Base-by-base conservation (phyloP, 208 protist species). In the Acanthamoeba lenticulata region DNA sequence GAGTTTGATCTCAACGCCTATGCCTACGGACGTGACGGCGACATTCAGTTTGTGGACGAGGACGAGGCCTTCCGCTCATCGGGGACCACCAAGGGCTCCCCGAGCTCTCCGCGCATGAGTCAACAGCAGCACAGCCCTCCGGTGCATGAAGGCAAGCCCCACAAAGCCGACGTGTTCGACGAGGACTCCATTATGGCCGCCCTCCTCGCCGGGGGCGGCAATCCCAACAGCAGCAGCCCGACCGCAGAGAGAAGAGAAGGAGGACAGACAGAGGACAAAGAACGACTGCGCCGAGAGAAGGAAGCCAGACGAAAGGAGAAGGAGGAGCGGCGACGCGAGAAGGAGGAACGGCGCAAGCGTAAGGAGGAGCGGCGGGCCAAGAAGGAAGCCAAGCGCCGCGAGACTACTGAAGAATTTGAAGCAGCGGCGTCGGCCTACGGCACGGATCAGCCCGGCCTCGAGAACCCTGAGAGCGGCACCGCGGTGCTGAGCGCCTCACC, bases 361-460 rank as follows among this genome's bases (percentile, higher is more conserved):
- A 77, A 77, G 65, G 65, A 77, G 65, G 65, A 77, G 65, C 29
- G 65, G 7, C 65, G 65, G 65, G 36, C 29, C 34, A 77, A 77
- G 65, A 77, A 77, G 32, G 65, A 77, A n/a, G 65, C 34, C 29
- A 42, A 42, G 65, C 65, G 65, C 6, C 19, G 21, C 29, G 2
- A 77, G 65, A 32, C 65, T n/a, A 24, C 34, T 24, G 65, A 77
- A 21, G 65, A 77, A 32, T 77, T 77, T 21, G 65, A 6, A 1
- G 34, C 6, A 6, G 65, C 65, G 19, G 65, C 65, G 13, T 38
- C 65, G 32, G 21, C 29, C 15, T 77, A 77, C 36, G 29, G 65
- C 36, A n/a, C 65, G 29, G 65, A 77, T n/a, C 9, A 15, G 6
- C 29, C 5, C 55, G 29, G 65, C 19, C 29, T 42, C 34, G 65